Evolutionary conservation across 2,329 filamentous ascomycete genomes (phyloP).

Genomic region (Alternaria postmessia): DNA sequence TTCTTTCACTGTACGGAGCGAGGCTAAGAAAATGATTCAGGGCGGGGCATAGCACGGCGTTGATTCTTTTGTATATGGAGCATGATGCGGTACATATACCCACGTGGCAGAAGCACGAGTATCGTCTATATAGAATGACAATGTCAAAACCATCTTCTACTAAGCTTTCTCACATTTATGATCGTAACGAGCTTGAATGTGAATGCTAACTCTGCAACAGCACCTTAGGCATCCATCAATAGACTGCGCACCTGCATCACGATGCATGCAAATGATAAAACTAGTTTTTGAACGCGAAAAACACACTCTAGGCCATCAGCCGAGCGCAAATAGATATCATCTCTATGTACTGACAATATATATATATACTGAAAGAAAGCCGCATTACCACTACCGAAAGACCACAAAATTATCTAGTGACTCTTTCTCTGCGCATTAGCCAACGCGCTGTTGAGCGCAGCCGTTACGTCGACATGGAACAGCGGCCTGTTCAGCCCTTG

Average conservation of each 20-base stretch:
- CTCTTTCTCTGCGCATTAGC: constrained; percentile 68
- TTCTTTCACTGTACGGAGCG: not conserved
- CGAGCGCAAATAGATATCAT: constrained; percentile 3
- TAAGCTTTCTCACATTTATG: not conserved
- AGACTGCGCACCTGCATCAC: not conserved
- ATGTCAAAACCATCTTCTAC: not conserved
- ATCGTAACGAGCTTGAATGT: not conserved
- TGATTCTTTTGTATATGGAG: constrained; percentile 2
- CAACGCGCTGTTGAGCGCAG: constrained; percentile 88
- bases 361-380: constrained; percentile 6
- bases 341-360: not conserved
- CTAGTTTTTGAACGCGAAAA: not conserved
- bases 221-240: not conserved
- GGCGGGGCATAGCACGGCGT: constrained; percentile 2
- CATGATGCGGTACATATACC: constrained; percentile 11
- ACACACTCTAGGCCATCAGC: constrained; percentile 3
- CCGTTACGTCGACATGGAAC: constrained; percentile 93
- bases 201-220: not conserved
- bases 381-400: not conserved
- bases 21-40: not conserved
- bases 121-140: not conserved
- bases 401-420: constrained; percentile 28
- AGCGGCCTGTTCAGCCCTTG: constrained; percentile 88
- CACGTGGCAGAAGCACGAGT: not conserved
- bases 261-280: not conserved